phyloP scores from a whole-genome alignment of 306 rosid species.

The Urtica urens region DNA sequence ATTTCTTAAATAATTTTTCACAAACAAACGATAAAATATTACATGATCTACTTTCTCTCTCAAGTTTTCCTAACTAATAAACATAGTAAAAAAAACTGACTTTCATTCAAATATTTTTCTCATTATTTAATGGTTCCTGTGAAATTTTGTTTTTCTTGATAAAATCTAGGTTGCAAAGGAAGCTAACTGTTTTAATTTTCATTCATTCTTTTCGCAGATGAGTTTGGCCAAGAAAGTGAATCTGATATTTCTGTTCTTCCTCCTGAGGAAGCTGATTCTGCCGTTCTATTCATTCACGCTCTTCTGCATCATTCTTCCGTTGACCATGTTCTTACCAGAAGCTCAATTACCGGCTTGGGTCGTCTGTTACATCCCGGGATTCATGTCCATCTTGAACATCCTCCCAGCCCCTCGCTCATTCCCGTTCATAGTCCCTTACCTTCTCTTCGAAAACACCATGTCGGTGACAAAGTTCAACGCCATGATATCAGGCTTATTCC shows the following conservation, averaged over 20 bases:
- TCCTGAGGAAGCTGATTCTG: constrained; percentile 84
- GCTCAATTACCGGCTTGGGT: constrained; percentile 96
- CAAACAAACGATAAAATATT: no score
- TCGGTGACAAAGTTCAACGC: constrained; percentile 96
- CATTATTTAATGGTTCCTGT: no score
- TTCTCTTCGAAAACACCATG: constrained; percentile 95
- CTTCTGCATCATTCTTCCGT: constrained; percentile 94
- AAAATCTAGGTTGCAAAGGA: neutral
- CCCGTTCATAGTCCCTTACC: constrained; percentile 89
- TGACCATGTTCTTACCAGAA: constrained; percentile 98
- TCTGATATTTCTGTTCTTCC: constrained; percentile 88
- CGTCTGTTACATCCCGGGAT: constrained; percentile 92
- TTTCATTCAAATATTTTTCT: no score
- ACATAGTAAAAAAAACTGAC: no score
- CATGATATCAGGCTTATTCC: constrained; percentile 92
- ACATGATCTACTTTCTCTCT: no score
- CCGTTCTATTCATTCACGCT: constrained; percentile 96
- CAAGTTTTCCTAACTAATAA: no score
- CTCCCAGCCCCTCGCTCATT: constrained; percentile 82
- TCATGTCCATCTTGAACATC: constrained; percentile 75
- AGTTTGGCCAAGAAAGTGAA: constrained; percentile 70
- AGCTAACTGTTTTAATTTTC: neutral
- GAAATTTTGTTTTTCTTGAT: no score
- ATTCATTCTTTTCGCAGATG: constrained; percentile 43
- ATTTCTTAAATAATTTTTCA: no score